phyloP scores from a whole-genome alignment of 2,329 filamentous ascomycete genomes.

The Talaromyces rugulosus region DNA sequence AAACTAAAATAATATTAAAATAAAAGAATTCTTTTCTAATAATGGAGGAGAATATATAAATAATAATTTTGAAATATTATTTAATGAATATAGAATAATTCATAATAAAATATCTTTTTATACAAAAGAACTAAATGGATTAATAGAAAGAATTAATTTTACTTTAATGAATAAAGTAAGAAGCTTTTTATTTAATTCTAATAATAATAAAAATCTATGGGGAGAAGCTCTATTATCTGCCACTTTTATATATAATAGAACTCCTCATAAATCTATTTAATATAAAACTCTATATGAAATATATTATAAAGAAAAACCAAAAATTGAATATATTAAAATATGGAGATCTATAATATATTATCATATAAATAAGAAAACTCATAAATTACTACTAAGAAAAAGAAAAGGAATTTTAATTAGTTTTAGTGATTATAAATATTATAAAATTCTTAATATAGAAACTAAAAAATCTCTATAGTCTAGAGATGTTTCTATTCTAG shows the following conservation, averaged over 20 bases:
- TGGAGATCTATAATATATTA: not conserved
- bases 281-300: not conserved
- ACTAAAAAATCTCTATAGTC: not conserved
- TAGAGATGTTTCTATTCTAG: not conserved
- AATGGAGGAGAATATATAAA: too few species aligned
- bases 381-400: not conserved
- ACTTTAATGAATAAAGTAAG: conserved; percentile 2
- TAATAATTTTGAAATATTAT: too few species aligned
- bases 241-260: conserved; percentile 1
- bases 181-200: not conserved
- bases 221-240: not conserved
- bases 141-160: conserved; percentile 2
- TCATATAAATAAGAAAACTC: not conserved
- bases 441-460: not conserved
- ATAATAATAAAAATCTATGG: not conserved
- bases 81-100: too few species aligned
- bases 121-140: not conserved
- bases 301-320: not conserved
- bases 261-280: not conserved
- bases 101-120: not conserved
- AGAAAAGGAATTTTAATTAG: not conserved
- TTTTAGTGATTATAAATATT: not conserved
- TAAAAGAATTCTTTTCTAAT: too few species aligned
- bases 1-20: too few species aligned
- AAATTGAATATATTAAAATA: not conserved